A percentile compares a stretch with the other conserved stretches of the same genome.
These are phyloP conservation scores for Botrytis elliptica DNA, from an alignment of 2,329 filamentous ascomycete species.

Conservation along the genomic window DNA sequence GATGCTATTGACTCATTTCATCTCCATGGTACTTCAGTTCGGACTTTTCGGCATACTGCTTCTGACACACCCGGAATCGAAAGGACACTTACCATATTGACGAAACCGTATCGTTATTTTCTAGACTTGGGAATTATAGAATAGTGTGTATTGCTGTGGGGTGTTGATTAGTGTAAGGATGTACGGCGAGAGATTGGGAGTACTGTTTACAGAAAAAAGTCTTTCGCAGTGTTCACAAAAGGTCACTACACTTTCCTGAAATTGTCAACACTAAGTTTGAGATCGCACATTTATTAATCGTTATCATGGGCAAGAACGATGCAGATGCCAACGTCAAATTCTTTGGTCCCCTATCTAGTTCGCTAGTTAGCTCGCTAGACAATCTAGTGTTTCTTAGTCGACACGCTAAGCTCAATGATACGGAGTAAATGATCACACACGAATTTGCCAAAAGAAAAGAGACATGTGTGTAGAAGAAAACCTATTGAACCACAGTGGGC, in stretches of 20 bases:
- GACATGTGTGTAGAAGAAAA: too few relatives aligned
- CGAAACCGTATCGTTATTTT: neutral
- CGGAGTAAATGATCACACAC: too few relatives aligned
- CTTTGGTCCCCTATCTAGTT: neutral
- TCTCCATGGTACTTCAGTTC: neutral
- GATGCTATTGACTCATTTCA: neutral
- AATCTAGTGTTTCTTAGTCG: neutral
- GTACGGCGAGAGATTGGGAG: neutral
- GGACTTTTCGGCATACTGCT: neutral
- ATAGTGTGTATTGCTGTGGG: neutral
- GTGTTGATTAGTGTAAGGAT: neutral
- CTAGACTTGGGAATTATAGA: neutral
- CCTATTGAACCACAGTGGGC: neutral
- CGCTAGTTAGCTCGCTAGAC: conserved; percentile 1
- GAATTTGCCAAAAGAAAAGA: neutral
- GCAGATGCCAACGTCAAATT: too few relatives aligned
- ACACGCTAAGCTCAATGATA: neutral
- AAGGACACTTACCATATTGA: neutral
- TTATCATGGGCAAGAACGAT: neutral
- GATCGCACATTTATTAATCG: too few relatives aligned
- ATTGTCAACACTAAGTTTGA: neutral
- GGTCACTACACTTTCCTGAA: neutral
- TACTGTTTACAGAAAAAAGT: neutral
- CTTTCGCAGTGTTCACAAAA: neutral
- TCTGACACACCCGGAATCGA: neutral